These are phyloP conservation scores for Paraglomus occultum DNA, from an alignment of 192 early-diverging fungal species.

Conservation along the genomic window DNA sequence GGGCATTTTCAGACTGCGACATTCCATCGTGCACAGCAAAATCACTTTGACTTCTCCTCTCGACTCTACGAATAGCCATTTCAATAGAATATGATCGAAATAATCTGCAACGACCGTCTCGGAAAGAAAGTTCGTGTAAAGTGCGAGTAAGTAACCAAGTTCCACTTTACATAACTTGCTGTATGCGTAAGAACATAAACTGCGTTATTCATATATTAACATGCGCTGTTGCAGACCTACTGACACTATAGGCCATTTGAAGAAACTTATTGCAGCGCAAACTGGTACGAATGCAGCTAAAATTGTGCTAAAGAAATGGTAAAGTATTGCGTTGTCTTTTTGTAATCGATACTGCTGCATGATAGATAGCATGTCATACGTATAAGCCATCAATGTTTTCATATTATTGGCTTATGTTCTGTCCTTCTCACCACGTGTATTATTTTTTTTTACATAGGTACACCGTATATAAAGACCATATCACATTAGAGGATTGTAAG, in stretches of 20 bases:
- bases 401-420: neutral
- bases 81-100: slow-evolving; percentile 53
- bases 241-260: slow-evolving; percentile 84
- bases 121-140: slow-evolving; percentile 90
- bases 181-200: neutral
- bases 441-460: slow-evolving; percentile 44
- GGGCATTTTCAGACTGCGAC: too few relatives aligned
- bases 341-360: neutral
- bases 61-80: too few relatives aligned
- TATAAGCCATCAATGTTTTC: neutral
- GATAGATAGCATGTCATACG: neutral
- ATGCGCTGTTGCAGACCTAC: slow-evolving; percentile 49
- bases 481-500: slow-evolving; percentile 83
- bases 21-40: too few relatives aligned
- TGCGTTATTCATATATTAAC: slow-evolving; percentile 1
- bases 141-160: slow-evolving; percentile 61
- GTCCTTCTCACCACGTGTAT: neutral
- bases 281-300: slow-evolving; percentile 86
- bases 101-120: slow-evolving; percentile 82
- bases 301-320: slow-evolving; percentile 90
- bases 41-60: too few relatives aligned
- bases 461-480: slow-evolving; percentile 82
- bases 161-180: neutral
- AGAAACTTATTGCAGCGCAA: slow-evolving; percentile 83
- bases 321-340: slow-evolving; percentile 24